These are phyloP conservation scores for Musa itinerans DNA, from an alignment of 176 grass and related monocot species.

Conservation along the genomic window DNA sequence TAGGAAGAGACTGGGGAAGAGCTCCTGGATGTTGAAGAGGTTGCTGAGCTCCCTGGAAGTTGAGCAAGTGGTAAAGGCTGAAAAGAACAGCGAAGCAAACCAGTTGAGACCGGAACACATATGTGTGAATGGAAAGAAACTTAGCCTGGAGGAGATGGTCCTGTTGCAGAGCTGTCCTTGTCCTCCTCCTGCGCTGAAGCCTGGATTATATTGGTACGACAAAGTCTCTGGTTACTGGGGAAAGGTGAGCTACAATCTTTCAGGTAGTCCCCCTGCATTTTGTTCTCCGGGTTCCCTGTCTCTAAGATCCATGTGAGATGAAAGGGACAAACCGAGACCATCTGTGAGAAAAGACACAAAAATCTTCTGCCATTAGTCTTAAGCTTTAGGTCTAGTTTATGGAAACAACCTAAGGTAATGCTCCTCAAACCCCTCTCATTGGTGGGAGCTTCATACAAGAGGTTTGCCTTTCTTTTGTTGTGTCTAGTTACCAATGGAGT, in stretches of 20 bases:
- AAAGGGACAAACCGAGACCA: background rate
- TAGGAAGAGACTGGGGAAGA: conserved; percentile 50
- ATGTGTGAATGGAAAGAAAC: conserved; percentile 53
- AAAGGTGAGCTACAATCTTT: conserved; percentile 44
- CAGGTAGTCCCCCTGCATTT: background rate
- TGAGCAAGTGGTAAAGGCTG: conserved; percentile 58
- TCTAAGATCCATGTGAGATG: background rate
- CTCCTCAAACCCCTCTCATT: too few species aligned
- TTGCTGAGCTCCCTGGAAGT: conserved; percentile 62
- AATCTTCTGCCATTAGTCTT: too few species aligned
- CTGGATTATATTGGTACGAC: conserved; percentile 90
- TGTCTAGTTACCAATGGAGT: background rate
- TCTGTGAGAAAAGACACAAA: background rate
- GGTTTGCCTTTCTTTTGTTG: background rate
- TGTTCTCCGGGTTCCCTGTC: background rate
- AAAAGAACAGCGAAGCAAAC: conserved; percentile 67
- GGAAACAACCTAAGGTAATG: too few species aligned
- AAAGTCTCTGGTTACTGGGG: conserved; percentile 96
- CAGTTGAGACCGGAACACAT: conserved; percentile 68
- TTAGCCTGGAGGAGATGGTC: conserved; percentile 55
- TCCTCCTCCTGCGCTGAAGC: conserved; percentile 65
- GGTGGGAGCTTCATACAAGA: too few species aligned
- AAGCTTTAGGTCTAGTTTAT: too few species aligned
- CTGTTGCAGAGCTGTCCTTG: conserved; percentile 59
- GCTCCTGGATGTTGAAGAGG: conserved; percentile 57